phyloP scores from a whole-genome alignment of 2,329 filamentous ascomycete species.

The Aspergillus floridensis region DNA sequence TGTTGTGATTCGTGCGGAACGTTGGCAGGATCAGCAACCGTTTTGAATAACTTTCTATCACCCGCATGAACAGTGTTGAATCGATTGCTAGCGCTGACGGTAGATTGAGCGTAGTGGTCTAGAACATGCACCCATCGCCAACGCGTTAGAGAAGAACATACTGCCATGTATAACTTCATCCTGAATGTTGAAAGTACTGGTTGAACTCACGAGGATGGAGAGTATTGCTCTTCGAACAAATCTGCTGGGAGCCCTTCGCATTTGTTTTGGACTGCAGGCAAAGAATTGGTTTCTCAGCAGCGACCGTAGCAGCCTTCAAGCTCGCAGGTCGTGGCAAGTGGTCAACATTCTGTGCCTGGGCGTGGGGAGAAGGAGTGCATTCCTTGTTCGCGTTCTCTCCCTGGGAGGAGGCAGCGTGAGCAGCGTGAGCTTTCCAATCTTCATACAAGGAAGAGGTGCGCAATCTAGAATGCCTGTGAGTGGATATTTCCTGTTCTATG shows the following conservation, averaged over 20 bases:
- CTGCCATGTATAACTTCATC: not conserved
- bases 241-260: not conserved
- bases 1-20: not conserved
- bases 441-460: slow-evolving; percentile 17
- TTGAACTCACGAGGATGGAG: not conserved
- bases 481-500: not conserved
- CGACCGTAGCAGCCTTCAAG: not conserved
- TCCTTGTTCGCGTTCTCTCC: not conserved
- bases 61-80: not conserved
- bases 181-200: not conserved
- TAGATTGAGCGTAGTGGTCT: slow-evolving; percentile 2
- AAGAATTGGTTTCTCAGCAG: not conserved
- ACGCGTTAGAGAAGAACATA: not conserved
- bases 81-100: not conserved
- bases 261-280: not conserved
- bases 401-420: slow-evolving; percentile 1
- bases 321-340: not conserved
- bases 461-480: not conserved
- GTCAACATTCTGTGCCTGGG: not conserved
- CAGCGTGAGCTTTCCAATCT: slow-evolving; percentile 18
- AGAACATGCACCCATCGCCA: not conserved
- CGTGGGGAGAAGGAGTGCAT: not conserved
- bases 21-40: not conserved
- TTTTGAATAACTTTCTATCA: not conserved
- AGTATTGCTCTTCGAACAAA: not conserved